Conservation (phyloP, 495 filamentous ascomycete species). For the Hyaloscypha bicolor region DNA sequence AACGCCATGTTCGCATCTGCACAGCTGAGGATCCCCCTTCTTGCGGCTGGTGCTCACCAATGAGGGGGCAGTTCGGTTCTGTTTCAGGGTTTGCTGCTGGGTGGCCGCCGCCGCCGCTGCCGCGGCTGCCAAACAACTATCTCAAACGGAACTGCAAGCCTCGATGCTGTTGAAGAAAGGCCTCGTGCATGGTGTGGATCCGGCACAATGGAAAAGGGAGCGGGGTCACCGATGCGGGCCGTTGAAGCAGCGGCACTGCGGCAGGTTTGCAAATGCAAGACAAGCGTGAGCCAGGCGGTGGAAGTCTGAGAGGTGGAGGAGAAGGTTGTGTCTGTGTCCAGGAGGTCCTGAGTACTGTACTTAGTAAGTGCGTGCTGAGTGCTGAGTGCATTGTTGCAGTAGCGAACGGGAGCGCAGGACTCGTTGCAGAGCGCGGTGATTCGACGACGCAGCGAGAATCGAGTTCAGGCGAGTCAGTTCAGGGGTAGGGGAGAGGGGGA, state of each 20-base stretch:
- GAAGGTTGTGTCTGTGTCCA: no score
- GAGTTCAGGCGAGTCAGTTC: not conserved
- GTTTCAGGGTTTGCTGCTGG: not conserved
- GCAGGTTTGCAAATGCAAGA: no score
- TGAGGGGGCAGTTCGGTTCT: not conserved
- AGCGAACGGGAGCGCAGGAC: no score
- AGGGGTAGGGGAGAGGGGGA: not conserved
- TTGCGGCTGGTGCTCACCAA: not conserved
- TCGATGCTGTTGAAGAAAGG: not conserved
- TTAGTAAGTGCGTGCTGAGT: no score
- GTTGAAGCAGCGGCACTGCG: not conserved
- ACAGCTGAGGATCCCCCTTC: not conserved
- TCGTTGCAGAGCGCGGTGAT: not conserved
- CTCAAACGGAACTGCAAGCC: not conserved
- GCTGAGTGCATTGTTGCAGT: no score
- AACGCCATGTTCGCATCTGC: not conserved
- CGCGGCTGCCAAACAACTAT: no score
- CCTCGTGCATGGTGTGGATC: not conserved
- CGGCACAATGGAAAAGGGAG: not conserved
- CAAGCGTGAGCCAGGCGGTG: no score
- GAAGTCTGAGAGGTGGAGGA: no score
- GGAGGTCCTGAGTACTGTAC: no score
- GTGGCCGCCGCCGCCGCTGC: not conserved
- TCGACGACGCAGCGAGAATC: not conserved
- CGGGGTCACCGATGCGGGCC: slow-evolving; percentile 5